Evolutionary conservation across 2,329 filamentous ascomycete genomes (phyloP).

Genomic region (Pseudocercospora macadamiae): DNA sequence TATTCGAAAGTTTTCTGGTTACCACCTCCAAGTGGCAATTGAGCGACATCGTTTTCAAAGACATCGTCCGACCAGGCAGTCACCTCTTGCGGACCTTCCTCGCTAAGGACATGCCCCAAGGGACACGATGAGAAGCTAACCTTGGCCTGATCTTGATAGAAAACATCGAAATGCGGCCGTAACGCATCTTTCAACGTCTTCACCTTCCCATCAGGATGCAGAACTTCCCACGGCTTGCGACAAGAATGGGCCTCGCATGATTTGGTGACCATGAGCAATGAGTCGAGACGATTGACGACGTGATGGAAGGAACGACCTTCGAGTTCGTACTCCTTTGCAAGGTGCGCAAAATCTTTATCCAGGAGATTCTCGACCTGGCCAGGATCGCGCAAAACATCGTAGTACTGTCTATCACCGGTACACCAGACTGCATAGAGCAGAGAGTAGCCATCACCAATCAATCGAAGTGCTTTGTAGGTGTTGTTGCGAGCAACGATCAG

Average conservation of each 20-base stretch:
- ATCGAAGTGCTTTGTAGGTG: slow-evolving; percentile 37
- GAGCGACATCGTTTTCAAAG: neutral
- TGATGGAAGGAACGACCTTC: slow-evolving; percentile 25
- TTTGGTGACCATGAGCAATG: slow-evolving; percentile 39
- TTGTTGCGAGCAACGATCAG: slow-evolving; percentile 29
- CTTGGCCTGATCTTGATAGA: slow-evolving; percentile 41
- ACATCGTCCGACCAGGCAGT: slow-evolving; percentile 23
- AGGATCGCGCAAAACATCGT: slow-evolving; percentile 48
- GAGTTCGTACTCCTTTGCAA: slow-evolving; percentile 22
- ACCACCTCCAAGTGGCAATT: neutral
- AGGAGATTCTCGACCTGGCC: slow-evolving; percentile 32
- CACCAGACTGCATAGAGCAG: slow-evolving; percentile 72
- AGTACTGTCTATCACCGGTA: slow-evolving; percentile 67
- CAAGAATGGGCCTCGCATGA: slow-evolving; percentile 38
- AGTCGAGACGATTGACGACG: slow-evolving; percentile 34
- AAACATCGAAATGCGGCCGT: slow-evolving; percentile 32
- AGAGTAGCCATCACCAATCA: slow-evolving; percentile 50
- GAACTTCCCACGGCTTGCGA: slow-evolving; percentile 34
- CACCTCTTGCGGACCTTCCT: slow-evolving; percentile 54
- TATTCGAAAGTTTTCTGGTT: slow-evolving; percentile 21
- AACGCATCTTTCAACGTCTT: slow-evolving; percentile 34
- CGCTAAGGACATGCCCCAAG: slow-evolving; percentile 58
- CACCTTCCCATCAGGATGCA: slow-evolving; percentile 37
- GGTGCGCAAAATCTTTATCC: slow-evolving; percentile 6
- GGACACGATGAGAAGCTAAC: slow-evolving; percentile 60